Base-by-base conservation (phyloP, 1,139 yeast species). In the Kazachstania sp. region DNA sequence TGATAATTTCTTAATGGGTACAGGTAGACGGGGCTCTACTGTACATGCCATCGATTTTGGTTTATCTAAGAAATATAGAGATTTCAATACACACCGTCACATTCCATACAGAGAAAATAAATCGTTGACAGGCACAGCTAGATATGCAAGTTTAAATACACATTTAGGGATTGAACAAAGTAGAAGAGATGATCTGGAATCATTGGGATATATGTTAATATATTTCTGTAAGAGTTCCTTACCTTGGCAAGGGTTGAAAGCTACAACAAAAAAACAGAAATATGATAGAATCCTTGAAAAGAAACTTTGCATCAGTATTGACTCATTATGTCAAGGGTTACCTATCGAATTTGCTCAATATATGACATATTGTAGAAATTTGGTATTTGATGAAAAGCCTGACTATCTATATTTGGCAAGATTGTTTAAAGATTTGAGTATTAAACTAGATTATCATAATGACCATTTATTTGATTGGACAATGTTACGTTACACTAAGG, bases 401-500 rank as follows among this genome's bases (percentile, higher is more conserved):
- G 97, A 92, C 69, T 92, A 92, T 67, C 78, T 84, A 45, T 90
- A 84, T 65, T 76, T 92, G 67, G 83, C 97, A 63, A 84, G 87
- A 66, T 74, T 92, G 51, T 84, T 92, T 69, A 81, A 97, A 62
- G 97, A 90, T 64, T 74, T 92, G 63, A 87, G 88, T 66, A 76
- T 86, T 56, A 81, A 94, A 54, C 92, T 90, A 66, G 87, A 87
- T 53, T 92, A 87, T 68, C 81, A 86, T 58, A 92, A 90, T 67
- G 98, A 92, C 69, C 92, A 88, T 68, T 82, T 92, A 23, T 92
- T 88, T 69, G 98, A 92, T 69, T 92, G 98, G 98, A 90, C 97
- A 32, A 79, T 90, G 62, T 83, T 86, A 82, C 86, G 71, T 83
- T 83, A 70, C 78, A 83, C 70, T 79, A 82, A 68, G 74, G 81